These are phyloP conservation scores for Paraglomus brasilianum DNA, from an alignment of 192 early-diverging fungal genomes.

Conservation along the genomic window DNA sequence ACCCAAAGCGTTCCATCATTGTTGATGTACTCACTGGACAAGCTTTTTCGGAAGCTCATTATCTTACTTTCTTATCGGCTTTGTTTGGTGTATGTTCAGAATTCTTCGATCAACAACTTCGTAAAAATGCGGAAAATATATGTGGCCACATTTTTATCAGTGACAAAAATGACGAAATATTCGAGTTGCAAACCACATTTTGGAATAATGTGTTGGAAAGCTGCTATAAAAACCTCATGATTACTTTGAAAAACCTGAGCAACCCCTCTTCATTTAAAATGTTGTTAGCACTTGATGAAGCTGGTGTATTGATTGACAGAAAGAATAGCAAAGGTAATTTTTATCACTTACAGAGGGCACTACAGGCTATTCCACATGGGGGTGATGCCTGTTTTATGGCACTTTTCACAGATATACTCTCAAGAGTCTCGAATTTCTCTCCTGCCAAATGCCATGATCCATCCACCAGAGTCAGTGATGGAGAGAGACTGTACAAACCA, in stretches of 20 bases:
- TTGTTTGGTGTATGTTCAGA: constrained; percentile 13
- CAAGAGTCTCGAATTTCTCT: constrained; percentile 17
- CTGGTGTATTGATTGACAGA: not conserved
- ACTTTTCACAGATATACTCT: constrained; percentile 18
- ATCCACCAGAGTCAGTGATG: constrained; percentile 10
- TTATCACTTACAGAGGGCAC: constrained; percentile 1
- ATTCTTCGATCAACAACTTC: constrained; percentile 2
- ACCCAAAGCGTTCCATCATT: constrained; percentile 4
- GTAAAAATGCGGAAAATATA: constrained; percentile 2
- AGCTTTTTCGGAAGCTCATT: not conserved
- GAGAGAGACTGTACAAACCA: constrained; percentile 12
- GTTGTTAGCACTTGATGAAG: constrained; percentile 6
- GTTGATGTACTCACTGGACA: not conserved
- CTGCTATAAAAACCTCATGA: constrained; percentile 5
- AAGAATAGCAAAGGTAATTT: not conserved
- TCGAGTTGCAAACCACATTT: not conserved
- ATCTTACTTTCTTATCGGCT: constrained; percentile 5
- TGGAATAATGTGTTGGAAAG: not conserved
- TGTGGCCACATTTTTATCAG: constrained; percentile 11
- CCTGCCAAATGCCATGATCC: constrained; percentile 2
- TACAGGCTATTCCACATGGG: constrained; percentile 7
- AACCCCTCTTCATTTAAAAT: not conserved
- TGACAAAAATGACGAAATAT: not conserved
- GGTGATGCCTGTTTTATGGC: constrained; percentile 12
- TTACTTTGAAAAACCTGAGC: constrained; percentile 10